Percentiles rank a stretch among this genome's conserved stretches.
Conservation (phyloP, 768 basidiomycete genomes). For the Kwoniella dendrophila region DNA sequence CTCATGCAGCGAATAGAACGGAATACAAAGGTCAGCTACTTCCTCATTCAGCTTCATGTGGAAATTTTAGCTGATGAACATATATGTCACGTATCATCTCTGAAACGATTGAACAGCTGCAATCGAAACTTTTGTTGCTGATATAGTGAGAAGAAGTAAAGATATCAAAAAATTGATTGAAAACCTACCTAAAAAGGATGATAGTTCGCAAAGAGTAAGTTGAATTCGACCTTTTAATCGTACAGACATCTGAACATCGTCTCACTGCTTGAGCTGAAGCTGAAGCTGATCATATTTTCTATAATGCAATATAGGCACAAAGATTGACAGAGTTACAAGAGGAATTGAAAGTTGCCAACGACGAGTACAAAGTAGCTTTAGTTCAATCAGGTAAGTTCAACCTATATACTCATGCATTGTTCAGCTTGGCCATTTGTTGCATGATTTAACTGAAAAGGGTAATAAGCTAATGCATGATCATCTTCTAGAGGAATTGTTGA, state of each 20-base stretch:
- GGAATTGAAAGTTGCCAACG: conserved; percentile 42
- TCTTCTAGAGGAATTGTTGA: conserved; percentile 22
- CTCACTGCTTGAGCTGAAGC: too few relatives aligned
- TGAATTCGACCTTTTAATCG: background rate
- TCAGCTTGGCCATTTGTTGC: background rate
- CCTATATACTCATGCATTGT: too few relatives aligned
- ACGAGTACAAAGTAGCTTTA: conserved; percentile 42
- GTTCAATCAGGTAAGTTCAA: conserved; percentile 41
- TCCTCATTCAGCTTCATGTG: background rate
- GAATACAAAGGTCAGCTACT: conserved; percentile 41
- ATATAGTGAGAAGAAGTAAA: conserved; percentile 45
- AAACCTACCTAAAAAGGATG: conserved; percentile 44
- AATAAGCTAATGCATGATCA: too few relatives aligned
- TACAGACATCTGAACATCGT: too few relatives aligned
- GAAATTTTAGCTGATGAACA: background rate
- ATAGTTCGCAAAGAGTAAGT: conserved; percentile 36
- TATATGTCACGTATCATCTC: too few relatives aligned
- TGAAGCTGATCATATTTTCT: background rate
- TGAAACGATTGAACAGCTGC: conserved; percentile 24
- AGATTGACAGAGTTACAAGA: conserved; percentile 38
- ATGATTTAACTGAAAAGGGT: background rate
- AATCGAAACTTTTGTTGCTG: conserved; percentile 42
- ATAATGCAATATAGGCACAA: conserved; percentile 26
- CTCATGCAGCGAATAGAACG: conserved; percentile 24
- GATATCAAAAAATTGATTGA: conserved; percentile 44